A percentile compares a stretch with the other conserved stretches of the same genome.
These are phyloP conservation scores for Botrytis byssoidea DNA, from an alignment of 2,329 filamentous ascomycete genomes.

Conservation along the genomic window DNA sequence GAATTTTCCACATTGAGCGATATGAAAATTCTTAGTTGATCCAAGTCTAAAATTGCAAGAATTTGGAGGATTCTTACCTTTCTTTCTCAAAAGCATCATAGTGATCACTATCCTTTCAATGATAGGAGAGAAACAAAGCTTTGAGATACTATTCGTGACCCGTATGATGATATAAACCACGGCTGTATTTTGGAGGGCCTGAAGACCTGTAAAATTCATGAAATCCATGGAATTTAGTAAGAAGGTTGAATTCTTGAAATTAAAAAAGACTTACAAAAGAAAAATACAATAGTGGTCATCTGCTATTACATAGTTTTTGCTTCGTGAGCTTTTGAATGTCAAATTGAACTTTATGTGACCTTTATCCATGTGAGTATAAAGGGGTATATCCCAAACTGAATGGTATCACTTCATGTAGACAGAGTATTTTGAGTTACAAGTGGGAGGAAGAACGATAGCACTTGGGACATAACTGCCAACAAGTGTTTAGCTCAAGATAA, in stretches of 20 bases:
- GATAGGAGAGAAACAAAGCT: background rate
- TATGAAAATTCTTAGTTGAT: background rate
- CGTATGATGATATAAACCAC: background rate
- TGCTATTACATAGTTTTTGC: background rate
- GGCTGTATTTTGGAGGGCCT: background rate
- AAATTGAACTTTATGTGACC: background rate
- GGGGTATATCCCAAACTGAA: background rate
- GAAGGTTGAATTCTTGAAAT: background rate
- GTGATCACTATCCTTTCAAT: background rate
- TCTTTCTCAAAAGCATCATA: background rate
- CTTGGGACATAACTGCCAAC: background rate
- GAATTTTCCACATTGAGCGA: background rate
- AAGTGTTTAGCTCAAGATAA: background rate
- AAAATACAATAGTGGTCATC: background rate
- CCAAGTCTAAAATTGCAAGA: rapidly evolving
- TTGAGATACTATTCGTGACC: background rate
- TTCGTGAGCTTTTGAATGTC: background rate
- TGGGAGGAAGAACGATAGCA: background rate
- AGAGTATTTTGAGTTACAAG: background rate
- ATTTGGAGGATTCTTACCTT: background rate
- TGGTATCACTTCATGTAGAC: background rate
- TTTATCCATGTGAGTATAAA: background rate
- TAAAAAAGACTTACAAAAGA: background rate
- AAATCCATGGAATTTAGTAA: background rate
- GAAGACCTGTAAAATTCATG: background rate